Conservation (phyloP, 148 eudicot genomes). For the Dysphania ambrosioides region DNA sequence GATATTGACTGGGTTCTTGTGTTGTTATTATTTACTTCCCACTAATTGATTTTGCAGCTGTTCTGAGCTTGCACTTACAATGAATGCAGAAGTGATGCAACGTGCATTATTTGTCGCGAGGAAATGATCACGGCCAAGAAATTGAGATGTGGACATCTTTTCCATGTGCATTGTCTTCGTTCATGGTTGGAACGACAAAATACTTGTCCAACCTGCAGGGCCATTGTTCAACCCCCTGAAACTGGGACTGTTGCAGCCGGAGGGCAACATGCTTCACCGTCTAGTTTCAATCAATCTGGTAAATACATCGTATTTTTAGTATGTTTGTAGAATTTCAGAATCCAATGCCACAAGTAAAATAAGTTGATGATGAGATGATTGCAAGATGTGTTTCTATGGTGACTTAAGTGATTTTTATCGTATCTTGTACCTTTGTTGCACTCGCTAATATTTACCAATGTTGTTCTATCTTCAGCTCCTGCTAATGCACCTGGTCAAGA, state of each 20-base stretch:
- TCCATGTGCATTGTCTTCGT: constrained; percentile 96
- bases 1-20: constrained; percentile 20
- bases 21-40: constrained; percentile 1
- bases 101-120: constrained; percentile 98
- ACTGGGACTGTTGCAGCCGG: constrained; percentile 51
- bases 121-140: constrained; percentile 96
- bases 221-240: constrained; percentile 86
- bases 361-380: not conserved
- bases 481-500: constrained; percentile 48
- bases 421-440: not conserved
- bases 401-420: not conserved
- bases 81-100: constrained; percentile 76
- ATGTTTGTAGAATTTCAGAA: not conserved
- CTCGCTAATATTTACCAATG: not conserved
- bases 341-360: not conserved
- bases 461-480: constrained; percentile 27
- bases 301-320: constrained; percentile 1
- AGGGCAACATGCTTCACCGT: constrained; percentile 41
- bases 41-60: not conserved
- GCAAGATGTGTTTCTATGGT: not conserved
- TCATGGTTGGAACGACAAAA: constrained; percentile 98
- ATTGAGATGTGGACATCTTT: constrained; percentile 87
- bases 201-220: constrained; percentile 99
- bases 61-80: constrained; percentile 24
- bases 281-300: constrained; percentile 66